Evolutionary conservation across 768 basidiomycete species (phyloP).

Genomic region (Nidula microcarpa): DNA sequence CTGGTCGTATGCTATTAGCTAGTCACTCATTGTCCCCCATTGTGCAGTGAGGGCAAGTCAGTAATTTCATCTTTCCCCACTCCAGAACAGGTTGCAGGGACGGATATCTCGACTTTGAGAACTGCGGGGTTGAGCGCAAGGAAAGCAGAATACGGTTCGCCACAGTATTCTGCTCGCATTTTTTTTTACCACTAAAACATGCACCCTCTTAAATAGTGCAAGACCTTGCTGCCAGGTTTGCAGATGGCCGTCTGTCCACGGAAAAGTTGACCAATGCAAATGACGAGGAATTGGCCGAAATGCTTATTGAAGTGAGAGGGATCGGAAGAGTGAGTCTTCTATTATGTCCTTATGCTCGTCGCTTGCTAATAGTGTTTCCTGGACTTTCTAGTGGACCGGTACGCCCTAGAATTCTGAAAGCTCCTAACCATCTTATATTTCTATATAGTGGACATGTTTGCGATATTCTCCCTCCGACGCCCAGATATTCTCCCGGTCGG

Average conservation of each 20-base stretch:
- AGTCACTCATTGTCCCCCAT: background rate
- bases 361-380: conserved; percentile 1
- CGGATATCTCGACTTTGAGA: conserved; percentile 55
- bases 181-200: conserved; percentile 1
- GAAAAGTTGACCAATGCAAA: conserved; percentile 63
- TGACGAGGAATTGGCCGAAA: conserved; percentile 74
- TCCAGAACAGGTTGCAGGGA: conserved; percentile 62
- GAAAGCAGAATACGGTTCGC: conserved; percentile 88
- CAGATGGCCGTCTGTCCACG: conserved; percentile 75
- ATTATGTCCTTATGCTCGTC: conserved; percentile 4
- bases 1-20: conserved; percentile 3
- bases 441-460: conserved; percentile 81
- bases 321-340: conserved; percentile 61
- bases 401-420: background rate
- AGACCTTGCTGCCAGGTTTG: conserved; percentile 77
- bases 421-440: background rate
- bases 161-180: background rate
- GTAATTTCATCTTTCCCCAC: conserved; percentile 54
- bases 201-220: conserved; percentile 44
- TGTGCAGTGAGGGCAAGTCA: conserved; percentile 8
- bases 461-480: conserved; percentile 82
- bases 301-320: conserved; percentile 75
- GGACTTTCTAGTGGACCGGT: background rate
- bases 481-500: conserved; percentile 68
- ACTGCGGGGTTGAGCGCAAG: conserved; percentile 76